Base-by-base conservation (phyloP, 306 rosid species). In the Boehmeria nivea region DNA sequence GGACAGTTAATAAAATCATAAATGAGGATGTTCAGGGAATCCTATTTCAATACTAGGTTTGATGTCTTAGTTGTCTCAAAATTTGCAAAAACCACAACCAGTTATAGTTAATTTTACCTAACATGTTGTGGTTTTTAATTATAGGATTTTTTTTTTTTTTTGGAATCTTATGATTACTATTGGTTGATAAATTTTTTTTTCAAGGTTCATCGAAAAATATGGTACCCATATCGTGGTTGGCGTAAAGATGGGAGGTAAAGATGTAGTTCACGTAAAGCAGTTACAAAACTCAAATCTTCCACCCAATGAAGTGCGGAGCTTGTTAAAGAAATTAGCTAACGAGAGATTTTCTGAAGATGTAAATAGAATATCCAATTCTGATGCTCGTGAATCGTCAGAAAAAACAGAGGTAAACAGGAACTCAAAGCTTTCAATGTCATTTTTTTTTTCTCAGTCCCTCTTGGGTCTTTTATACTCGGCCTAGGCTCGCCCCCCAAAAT, bases 201-300 rank as follows among this genome's bases (percentile, higher is more conserved):
- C 64, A 89, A 91, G 98, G 83, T 91, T 91, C 71, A 84, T 91
- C 63, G 87, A 83, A 23, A 87, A 87, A 26, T 87, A 87, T 60
- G 98, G 98, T 10, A 91, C 98, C 18, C 96, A 87, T 65, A 45
- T 87, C 43, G 71, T 91, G 75, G 93, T 84, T 60, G 98, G 98
- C 37, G 93, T 82, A 71, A 81, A 81, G 80, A 87, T 91, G 98
- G 98, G 98, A 57, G 98, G 98, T 14, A 87, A 87, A 62, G 96
- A 91, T 67, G 86, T 80, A 16, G 55, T 87, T 69, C 88, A 78
- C 69, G 56, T 84, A 59, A 91, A 77, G 81, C 96, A 91, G 73
- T 67, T 72, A 24, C 80, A 65, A 43, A 76, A 58, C 18, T 91
- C 98, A 54, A 76, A 68, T 47, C 57, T 78, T 64, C 73, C 60